phyloP scores from a whole-genome alignment of 805 yeast species.

The Maudiozyma bulderi region DNA sequence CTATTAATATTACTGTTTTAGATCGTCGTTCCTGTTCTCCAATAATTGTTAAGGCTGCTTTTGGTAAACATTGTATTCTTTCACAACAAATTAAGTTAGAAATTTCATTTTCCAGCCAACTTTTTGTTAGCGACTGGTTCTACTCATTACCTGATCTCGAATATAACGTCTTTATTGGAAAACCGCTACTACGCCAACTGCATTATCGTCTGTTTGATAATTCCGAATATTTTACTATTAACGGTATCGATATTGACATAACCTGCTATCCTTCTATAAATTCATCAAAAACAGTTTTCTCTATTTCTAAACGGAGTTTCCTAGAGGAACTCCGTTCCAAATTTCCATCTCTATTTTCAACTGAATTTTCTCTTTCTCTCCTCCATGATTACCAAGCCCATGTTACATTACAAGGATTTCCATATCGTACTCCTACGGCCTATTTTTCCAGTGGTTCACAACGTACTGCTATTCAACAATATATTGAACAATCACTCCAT shows the following conservation, averaged over 20 bases:
- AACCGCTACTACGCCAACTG: neutral
- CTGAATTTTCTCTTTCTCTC: neutral
- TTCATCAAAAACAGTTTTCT: too few species aligned
- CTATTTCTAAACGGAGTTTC: neutral
- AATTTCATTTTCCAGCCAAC: neutral
- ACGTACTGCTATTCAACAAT: neutral
- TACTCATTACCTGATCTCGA: neutral
- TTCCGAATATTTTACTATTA: neutral
- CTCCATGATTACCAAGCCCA: neutral
- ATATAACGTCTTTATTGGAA: neutral
- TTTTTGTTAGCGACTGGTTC: neutral
- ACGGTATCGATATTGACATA: too few species aligned
- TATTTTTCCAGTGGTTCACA: constrained; percentile 1
- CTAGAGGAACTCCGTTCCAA: neutral
- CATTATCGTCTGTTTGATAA: neutral
- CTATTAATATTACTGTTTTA: neutral
- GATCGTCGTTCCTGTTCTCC: neutral
- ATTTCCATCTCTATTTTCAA: neutral
- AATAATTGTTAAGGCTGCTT: neutral
- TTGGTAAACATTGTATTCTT: neutral
- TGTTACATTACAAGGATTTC: neutral
- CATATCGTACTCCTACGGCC: neutral
- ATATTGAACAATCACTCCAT: constrained; percentile 1
- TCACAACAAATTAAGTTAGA: neutral
- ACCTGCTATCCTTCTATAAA: too few species aligned